Evolutionary conservation across 805 yeast genomes (phyloP).

Genomic region (Spathaspora arborariae): DNA sequence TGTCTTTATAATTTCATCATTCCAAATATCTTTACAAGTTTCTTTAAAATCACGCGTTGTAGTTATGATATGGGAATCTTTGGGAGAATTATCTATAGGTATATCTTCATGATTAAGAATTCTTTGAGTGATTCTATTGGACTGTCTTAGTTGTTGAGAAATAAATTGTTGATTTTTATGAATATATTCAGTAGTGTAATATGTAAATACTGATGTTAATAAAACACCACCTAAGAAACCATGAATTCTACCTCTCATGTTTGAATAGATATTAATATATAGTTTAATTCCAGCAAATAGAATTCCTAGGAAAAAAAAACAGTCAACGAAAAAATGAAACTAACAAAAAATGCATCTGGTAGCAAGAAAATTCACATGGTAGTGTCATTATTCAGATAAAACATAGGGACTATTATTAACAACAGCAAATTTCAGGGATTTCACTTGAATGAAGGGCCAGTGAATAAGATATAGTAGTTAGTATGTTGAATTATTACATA

Average conservation of each 20-base stretch:
- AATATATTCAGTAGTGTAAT: conserved; percentile 57
- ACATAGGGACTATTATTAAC: too few species aligned
- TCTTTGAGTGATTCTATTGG: conserved; percentile 50
- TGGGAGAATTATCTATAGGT: conserved; percentile 40
- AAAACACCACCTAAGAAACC: conserved; percentile 51
- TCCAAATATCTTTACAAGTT: conserved; percentile 76
- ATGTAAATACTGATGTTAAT: conserved; percentile 59
- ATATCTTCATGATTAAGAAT: conserved; percentile 48
- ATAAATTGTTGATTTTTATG: conserved; percentile 44
- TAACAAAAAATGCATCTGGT: neutral
- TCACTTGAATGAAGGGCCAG: too few species aligned
- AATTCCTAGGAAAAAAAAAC: neutral
- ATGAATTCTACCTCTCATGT: conserved; percentile 42
- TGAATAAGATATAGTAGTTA: too few species aligned
- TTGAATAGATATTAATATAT: neutral
- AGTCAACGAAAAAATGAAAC: neutral
- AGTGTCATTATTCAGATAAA: too few species aligned
- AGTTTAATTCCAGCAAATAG: neutral
- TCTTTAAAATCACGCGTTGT: conserved; percentile 44
- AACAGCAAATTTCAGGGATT: too few species aligned
- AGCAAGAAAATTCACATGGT: neutral
- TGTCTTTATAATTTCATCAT: conserved; percentile 60
- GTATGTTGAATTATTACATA: too few species aligned
- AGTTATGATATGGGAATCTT: conserved; percentile 22
- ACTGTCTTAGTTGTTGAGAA: conserved; percentile 43